These are phyloP conservation scores for Debaryomyces singareniensis DNA, from an alignment of 1,139 yeast genomes.

Conservation along the genomic window DNA sequence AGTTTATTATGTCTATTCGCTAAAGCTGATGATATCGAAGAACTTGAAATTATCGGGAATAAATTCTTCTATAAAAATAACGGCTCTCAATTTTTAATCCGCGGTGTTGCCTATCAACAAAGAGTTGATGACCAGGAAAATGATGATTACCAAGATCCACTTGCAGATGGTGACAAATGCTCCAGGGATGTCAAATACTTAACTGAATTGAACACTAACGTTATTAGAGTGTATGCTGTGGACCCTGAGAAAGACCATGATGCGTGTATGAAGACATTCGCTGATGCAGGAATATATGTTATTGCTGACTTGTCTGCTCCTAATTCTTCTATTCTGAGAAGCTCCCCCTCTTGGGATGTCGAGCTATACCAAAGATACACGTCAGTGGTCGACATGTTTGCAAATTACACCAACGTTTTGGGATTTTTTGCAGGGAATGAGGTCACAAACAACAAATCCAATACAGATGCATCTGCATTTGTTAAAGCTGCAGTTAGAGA, in stretches of 20 bases:
- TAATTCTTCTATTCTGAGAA: constrained; percentile 65
- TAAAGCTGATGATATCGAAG: constrained; percentile 37
- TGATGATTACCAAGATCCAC: constrained; percentile 55
- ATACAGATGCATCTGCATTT: constrained; percentile 75
- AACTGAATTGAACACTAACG: constrained; percentile 72
- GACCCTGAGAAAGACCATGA: constrained; percentile 79
- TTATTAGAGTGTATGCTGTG: constrained; percentile 66
- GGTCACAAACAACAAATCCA: constrained; percentile 76
- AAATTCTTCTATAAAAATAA: constrained; percentile 73
- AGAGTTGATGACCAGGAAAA: constrained; percentile 34
- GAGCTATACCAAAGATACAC: constrained; percentile 70
- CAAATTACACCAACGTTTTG: constrained; percentile 64
- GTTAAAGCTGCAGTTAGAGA: constrained; percentile 90
- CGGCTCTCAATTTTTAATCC: constrained; percentile 76
- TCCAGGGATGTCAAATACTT: constrained; percentile 74
- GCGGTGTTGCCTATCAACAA: constrained; percentile 74
- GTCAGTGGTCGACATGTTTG: constrained; percentile 67
- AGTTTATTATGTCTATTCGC: constrained; percentile 7
- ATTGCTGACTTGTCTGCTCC: constrained; percentile 87
- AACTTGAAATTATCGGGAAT: constrained; percentile 60
- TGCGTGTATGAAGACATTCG: constrained; percentile 79
- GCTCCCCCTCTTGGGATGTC: constrained; percentile 66
- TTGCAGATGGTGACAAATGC: constrained; percentile 66
- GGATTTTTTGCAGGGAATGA: constrained; percentile 94
- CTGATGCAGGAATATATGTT: constrained; percentile 84